Conservation (phyloP, 2,329 filamentous ascomycete genomes). For the Botrytis hyacinthi region DNA sequence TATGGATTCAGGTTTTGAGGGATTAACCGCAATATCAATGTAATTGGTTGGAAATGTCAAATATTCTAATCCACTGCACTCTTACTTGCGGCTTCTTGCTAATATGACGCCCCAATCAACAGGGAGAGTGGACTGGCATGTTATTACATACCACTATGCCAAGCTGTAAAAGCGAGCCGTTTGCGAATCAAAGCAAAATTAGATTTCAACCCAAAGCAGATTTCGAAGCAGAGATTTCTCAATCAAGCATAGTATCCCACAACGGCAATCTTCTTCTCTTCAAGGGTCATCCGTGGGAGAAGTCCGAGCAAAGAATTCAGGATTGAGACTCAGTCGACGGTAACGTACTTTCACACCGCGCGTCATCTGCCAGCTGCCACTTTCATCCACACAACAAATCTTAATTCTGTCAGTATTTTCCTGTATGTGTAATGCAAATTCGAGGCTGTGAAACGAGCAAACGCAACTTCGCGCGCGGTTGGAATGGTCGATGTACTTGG, state of each 20-base stretch:
- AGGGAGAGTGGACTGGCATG: neutral
- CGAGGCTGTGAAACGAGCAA: neutral
- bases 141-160: too few species aligned
- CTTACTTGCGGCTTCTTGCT: neutral
- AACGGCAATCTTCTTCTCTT: neutral
- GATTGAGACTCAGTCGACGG: neutral
- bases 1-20: neutral
- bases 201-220: fast-evolving
- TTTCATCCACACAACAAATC: neutral
- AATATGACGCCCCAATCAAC: neutral
- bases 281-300: neutral
- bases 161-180: neutral
- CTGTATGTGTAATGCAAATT: too few species aligned
- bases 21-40: neutral
- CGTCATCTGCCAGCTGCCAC: neutral
- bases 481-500: neutral
- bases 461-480: neutral
- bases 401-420: neutral
- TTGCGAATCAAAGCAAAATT: neutral
- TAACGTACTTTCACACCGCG: neutral
- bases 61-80: fast-evolving
- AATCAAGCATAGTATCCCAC: too few species aligned
- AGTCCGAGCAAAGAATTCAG: neutral
- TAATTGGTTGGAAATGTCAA: neutral
- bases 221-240: too few species aligned